These are phyloP conservation scores for Hygrocybe coccinea DNA, from an alignment of 768 basidiomycete genomes.

Conservation along the genomic window DNA sequence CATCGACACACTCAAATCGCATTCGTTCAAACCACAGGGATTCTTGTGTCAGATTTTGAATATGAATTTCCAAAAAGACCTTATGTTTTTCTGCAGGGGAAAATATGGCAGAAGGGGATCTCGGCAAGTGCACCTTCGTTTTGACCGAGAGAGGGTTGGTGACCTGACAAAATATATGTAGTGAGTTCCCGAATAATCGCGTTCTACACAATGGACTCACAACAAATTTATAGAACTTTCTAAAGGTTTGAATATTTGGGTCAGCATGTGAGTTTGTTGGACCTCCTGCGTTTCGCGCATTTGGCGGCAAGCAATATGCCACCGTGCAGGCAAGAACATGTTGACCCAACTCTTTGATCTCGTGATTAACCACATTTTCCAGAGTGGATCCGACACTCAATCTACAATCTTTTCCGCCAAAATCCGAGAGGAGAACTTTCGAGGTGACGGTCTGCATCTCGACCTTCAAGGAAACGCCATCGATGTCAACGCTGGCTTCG, in stretches of 20 bases:
- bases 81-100: constrained; percentile 65
- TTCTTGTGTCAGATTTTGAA: constrained; percentile 80
- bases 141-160: constrained; percentile 94
- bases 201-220: constrained; percentile 42
- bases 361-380: constrained; percentile 70
- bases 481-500: constrained; percentile 58
- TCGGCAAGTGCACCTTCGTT: constrained; percentile 81
- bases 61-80: constrained; percentile 87
- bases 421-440: constrained; percentile 59
- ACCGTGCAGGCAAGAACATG: constrained; percentile 86
- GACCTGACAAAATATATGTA: constrained; percentile 46
- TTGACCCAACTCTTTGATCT: constrained; percentile 91
- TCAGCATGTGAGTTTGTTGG: constrained; percentile 49
- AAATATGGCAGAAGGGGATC: constrained; percentile 67
- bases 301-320: constrained; percentile 68
- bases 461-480: constrained; percentile 60
- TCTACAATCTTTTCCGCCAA: constrained; percentile 48
- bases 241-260: constrained; percentile 60
- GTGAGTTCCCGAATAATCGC: not conserved
- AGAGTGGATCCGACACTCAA: constrained; percentile 56
- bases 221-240: constrained; percentile 88
- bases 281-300: constrained; percentile 46
- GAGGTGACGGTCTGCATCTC: constrained; percentile 82
- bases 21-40: constrained; percentile 80
- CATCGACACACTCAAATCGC: constrained; percentile 66